Conservation (phyloP, 2,329 filamentous ascomycete species). For the Penicillium sp. region DNA sequence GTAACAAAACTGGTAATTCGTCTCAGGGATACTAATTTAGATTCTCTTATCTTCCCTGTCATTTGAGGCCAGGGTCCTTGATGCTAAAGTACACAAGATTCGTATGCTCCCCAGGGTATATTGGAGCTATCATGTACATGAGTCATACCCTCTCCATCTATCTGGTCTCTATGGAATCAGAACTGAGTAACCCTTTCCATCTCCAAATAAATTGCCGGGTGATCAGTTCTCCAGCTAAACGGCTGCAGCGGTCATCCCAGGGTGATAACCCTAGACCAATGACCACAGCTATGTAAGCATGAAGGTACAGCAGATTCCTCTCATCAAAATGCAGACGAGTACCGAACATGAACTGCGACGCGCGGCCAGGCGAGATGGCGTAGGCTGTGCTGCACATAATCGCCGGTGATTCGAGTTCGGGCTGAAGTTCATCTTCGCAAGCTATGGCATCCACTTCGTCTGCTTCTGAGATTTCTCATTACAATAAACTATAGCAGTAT, state of each 20-base stretch:
- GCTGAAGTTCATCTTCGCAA: slow-evolving; percentile 7
- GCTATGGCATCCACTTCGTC: slow-evolving; percentile 1
- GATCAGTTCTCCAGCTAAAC: slow-evolving; percentile 5
- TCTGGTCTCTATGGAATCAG: neutral
- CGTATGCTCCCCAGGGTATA: neutral
- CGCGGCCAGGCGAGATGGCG: slow-evolving; percentile 16
- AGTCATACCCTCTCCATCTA: neutral
- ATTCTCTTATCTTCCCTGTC: neutral
- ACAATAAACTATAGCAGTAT: neutral
- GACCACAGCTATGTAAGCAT: neutral
- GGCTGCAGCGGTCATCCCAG: slow-evolving; percentile 15
- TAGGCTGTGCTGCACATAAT: slow-evolving; percentile 13
- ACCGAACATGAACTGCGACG: slow-evolving; percentile 18
- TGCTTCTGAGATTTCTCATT: neutral
- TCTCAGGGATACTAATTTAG: neutral
- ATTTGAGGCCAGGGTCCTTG: neutral
- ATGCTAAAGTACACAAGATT: neutral
- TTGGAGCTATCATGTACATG: neutral
- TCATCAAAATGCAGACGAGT: slow-evolving; percentile 16
- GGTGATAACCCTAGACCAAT: slow-evolving; percentile 4
- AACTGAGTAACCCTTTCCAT: neutral
- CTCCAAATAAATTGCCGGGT: neutral
- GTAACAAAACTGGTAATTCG: neutral
- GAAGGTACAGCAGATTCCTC: neutral
- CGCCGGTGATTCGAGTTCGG: slow-evolving; percentile 8